Base-by-base conservation (phyloP, 495 filamentous ascomycete species). In the Xylaria sp. region DNA sequence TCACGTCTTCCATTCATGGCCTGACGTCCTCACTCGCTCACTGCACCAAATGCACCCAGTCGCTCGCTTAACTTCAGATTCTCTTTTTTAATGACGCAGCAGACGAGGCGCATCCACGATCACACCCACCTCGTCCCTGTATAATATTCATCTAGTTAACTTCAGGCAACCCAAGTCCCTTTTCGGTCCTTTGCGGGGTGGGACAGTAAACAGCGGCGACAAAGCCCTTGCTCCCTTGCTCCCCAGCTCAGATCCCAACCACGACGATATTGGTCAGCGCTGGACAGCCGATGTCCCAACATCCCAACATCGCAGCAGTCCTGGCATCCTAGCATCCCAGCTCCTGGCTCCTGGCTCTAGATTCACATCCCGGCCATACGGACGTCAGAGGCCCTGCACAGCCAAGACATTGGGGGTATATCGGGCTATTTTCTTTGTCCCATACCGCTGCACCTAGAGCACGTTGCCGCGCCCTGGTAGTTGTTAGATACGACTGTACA, bases 351-450 rank as follows among this genome's bases (percentile, higher is more conserved):
- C 68, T 12, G 41, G 55, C 58, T 65, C 46, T 65, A 40, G 46
- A 52, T 65, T 26, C 11, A 44, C 37, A 71, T n/a, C 29, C 52
- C 69, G 61, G 69, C 61, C 48, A 50, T 71, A 57, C 69, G 50
- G 40, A 58, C 61, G 40, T 21, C 21, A 40, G 37, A 55, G 9
- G 46, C 37, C 61, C 35, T 44, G 61, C 15, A 24, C 52, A 44
- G 69, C 69, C 50, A 71, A 71, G 69, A 58, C 61, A 65, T 58
- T 71, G 26, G 58, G 58, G 26, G 57, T 59, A 57, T 70, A 55
- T 58, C 61, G 61, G 68, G 41, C 35, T 48, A 64, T 70, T 64
- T 71, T 66, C 68, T 65, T 66, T 71, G 61, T 66, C 19, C 69
- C 26, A 58, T 65, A 52, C 52, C n/a, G n/a, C 69, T 43, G 52